Evolutionary conservation across 1,284 basidiomycete species (phyloP).

Genomic region (Grifola frondosa): DNA sequence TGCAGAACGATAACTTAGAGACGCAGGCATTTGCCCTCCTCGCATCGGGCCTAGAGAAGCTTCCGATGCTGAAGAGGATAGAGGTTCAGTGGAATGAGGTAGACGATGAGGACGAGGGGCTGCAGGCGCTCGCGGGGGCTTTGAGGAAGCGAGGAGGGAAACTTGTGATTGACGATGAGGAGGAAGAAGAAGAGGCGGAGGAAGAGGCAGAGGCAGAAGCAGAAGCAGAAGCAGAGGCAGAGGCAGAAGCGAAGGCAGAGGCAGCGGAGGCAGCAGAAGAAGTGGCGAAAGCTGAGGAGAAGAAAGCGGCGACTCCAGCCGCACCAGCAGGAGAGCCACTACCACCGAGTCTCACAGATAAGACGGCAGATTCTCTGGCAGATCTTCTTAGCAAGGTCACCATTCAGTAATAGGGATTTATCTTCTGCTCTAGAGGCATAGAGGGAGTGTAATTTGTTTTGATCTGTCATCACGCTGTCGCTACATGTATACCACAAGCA

Average conservation of each 20-base stretch:
- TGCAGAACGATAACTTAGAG: conserved; percentile 92
- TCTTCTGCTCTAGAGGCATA: conserved; percentile 3
- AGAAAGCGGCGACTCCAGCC: conserved; percentile 1
- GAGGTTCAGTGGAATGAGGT: conserved; percentile 90
- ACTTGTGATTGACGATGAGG: conserved; percentile 62
- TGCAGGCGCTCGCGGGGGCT: conserved; percentile 63
- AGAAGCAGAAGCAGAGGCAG: conserved; percentile 44
- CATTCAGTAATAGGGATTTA: conserved; percentile 30
- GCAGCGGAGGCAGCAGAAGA: conserved; percentile 32
- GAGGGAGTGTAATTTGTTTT: conserved; percentile 6
- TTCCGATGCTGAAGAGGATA: conserved; percentile 59
- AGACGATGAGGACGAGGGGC: conserved; percentile 71
- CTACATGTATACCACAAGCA: conserved; percentile 21
- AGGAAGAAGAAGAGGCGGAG: conserved; percentile 80
- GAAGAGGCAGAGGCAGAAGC: conserved; percentile 58
- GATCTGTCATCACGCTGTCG: conserved; percentile 9
- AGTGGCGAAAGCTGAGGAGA: conserved; percentile 18
- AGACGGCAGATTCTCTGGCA: conserved; percentile 53
- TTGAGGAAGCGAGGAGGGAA: conserved; percentile 71
- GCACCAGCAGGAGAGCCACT: conserved; percentile 13
- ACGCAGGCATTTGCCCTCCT: conserved; percentile 67
- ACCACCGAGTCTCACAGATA: conserved; percentile 33
- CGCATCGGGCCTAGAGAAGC: conserved; percentile 62
- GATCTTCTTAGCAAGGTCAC: conserved; percentile 58
- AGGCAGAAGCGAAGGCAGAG: conserved; percentile 35